Evolutionary conservation across 108 stramenopile species (phyloP).

Genomic region (Skeletonema costatum): DNA sequence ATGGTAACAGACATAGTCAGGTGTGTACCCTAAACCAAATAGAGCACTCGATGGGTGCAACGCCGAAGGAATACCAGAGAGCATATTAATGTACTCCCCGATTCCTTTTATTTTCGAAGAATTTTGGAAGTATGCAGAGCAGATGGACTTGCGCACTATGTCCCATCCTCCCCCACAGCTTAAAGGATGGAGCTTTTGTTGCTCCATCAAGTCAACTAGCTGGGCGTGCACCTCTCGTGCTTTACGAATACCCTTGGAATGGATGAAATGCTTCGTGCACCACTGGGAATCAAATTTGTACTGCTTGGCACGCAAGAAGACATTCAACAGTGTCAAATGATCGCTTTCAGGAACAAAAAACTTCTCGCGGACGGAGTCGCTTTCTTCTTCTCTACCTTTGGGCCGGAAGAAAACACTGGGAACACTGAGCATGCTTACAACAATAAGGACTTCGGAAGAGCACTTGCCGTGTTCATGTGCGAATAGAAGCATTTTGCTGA

Average conservation of each 20-base stretch:
- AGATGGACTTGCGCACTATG: constrained; percentile 95
- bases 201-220: constrained; percentile 96
- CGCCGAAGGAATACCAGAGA: constrained; percentile 90
- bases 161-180: constrained; percentile 95
- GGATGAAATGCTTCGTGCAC: constrained; percentile 98
- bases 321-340: constrained; percentile 97
- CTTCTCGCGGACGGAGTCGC: constrained; percentile 97
- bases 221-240: constrained; percentile 96
- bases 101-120: constrained; percentile 96
- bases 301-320: constrained; percentile 93
- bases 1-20: constrained; percentile 98
- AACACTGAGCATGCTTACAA: constrained; percentile 97
- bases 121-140: constrained; percentile 99
- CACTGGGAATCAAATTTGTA: constrained; percentile 93
- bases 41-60: constrained; percentile 93
- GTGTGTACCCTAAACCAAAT: constrained; percentile 97
- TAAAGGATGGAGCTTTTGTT: constrained; percentile 84
- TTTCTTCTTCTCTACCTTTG: constrained; percentile 97
- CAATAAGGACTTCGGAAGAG: constrained; percentile 92
- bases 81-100: constrained; percentile 99
- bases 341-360: constrained; percentile 99
- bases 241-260: constrained; percentile 96
- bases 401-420: constrained; percentile 97
- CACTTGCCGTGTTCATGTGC: constrained; percentile 88
- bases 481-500: constrained; percentile 97